Evolutionary conservation across 495 filamentous ascomycete species (phyloP), one percentile per base, ranked within the genome.

Genomic region (Neurospora tetrasperma): DNA sequence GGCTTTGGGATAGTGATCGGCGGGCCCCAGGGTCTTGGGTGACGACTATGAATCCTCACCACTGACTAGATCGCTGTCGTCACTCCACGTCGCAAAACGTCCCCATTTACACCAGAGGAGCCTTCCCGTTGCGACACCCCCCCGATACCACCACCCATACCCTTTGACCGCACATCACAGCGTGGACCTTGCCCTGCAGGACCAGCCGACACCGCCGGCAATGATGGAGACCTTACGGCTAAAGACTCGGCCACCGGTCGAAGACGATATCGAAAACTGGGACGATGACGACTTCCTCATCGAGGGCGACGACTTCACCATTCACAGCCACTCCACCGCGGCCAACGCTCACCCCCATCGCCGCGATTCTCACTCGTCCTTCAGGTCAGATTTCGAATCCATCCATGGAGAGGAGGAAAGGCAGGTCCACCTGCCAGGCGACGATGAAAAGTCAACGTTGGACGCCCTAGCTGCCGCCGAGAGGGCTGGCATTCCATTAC

Each of bases 401-500:
- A 85, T 88, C 74, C 87, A 86, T 68, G 90, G 87, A 72, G 93
- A 96, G 77, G 92, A 97, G 75, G 93, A 97, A 79, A 92, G 89
- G 86, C 93, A 96, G 75, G 87, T 97, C 23, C 87, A 92, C 70
- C 78, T 97, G 10, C 89, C 91, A 1, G 90, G 89, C 31, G 90
- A 93, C 76, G 93, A 97, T 77, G 92, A 97, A 74, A 85, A 86
- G 70, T 91, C 91, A 0, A 95, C 90, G 2, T 80, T 89, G 77
- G 91, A 96, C 75, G 94, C 95, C 54, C 94, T 99, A 76, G 88
- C 91, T 20, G 93, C 93, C 5, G 96, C 94, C 48, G 90, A 90
- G 73, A 90, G 89, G 75, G 95, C 93, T 35, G 96, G 96, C 69
- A 97, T 99, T 70, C 95, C 96, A 39, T 90, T 99, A 74, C 96